phyloP scores from a whole-genome alignment of 345 rosid species.

The thale cress (Arabidopsis thaliana) region DNA sequence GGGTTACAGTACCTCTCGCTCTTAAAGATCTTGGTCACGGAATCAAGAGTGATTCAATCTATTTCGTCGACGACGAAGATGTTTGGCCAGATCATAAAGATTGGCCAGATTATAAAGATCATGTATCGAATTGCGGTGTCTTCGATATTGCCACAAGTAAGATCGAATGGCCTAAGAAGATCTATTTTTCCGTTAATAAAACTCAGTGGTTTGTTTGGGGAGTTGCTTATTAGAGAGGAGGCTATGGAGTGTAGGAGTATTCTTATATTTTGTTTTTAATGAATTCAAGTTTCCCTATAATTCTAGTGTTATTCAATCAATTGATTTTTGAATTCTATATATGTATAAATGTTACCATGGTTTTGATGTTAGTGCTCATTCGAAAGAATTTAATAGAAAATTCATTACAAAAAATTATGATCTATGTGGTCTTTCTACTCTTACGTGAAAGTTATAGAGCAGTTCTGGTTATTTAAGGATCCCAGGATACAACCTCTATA shows the following conservation, averaged over 20 bases:
- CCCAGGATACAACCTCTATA: too few relatives aligned
- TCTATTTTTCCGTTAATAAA: not conserved
- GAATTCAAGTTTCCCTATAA: too few relatives aligned
- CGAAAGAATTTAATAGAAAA: too few relatives aligned
- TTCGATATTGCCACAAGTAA: slow-evolving; percentile 18
- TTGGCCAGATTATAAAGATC: not conserved
- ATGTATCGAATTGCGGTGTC: not conserved
- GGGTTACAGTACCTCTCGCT: not conserved
- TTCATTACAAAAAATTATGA: not conserved
- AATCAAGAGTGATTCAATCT: slow-evolving; percentile 15
- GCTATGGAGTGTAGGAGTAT: too few relatives aligned
- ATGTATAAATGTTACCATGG: too few relatives aligned
- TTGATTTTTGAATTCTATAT: too few relatives aligned
- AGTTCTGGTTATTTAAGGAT: slow-evolving; percentile 57
- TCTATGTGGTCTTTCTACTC: slow-evolving; percentile 27
- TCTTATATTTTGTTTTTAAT: too few relatives aligned
- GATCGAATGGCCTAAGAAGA: not conserved
- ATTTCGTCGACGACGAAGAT: slow-evolving; percentile 16
- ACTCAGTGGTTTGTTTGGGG: slow-evolving; percentile 15
- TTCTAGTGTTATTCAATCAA: too few relatives aligned
- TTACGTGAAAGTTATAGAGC: slow-evolving; percentile 45
- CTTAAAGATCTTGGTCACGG: slow-evolving; percentile 18
- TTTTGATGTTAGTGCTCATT: too few relatives aligned
- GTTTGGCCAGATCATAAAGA: not conserved
- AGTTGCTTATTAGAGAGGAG: not conserved